Base-by-base conservation (phyloP, 108 stramenopile genomes). In the Conticribra guillardii region DNA sequence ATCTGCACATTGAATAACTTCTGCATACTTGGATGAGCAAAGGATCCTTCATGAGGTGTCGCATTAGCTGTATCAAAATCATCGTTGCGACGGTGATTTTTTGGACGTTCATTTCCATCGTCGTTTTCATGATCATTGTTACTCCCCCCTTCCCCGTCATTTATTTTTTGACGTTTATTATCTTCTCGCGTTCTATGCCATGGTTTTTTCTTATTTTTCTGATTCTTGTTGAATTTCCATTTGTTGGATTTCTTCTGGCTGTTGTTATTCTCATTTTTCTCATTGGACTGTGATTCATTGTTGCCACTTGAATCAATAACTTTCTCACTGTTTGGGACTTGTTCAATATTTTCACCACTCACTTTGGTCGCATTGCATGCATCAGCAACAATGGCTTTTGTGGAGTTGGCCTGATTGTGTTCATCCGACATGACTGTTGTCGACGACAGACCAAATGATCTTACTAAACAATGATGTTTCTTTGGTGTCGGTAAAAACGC, bases 1-100 rank as follows among this genome's bases (percentile, higher is more conserved):
- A 70, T 45, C 16, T 28, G 21, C 15, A 89, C 61, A 47, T 80
- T 64, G 27, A 84, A 89, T 24, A 82, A 33, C 48, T 80, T 72
- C 47, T 81, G 67, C 84, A 87, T 81, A 1, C 62, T 79, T 18
- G 60, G 64, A 74, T 85, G 64, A 9, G 89, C 89, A 81, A 79
- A 93, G 1, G 91, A 93, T 24, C 91, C 91, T 24, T 71, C 75
- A 65, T 93, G 82, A 11, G 89, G 85, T 23, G 49, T 72, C 30
- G 28, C 15, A 27, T 57, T 21, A 3, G 28, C 55, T 3, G 30
- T 48, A 41, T 75, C 74, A 47, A 60, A 75, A 18, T 46, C 21
- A 0, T 49, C 34, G 46, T 58, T 52, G 18, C 70, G 61, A 3
- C 70, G 55, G 59, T 65, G 34, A 59, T 34, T 51, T 0, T 71